A percentile compares a stretch with the other conserved stretches of the same genome.
phyloP scores from a whole-genome alignment of 176 grass and related monocot genomes.

The Elaeis guineensis region DNA sequence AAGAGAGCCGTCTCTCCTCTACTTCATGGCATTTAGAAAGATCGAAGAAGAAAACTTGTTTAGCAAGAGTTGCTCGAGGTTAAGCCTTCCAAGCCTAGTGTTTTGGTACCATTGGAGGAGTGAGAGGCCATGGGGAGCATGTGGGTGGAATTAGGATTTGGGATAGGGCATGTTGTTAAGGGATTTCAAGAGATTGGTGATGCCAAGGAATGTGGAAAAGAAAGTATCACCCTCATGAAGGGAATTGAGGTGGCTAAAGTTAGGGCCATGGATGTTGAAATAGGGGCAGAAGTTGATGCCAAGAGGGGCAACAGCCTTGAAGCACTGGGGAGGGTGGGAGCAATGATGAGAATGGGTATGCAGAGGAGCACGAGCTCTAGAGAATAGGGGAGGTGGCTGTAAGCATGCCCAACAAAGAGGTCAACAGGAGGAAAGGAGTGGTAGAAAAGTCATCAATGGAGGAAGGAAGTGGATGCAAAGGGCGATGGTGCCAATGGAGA shows the following conservation, averaged over 20 bases:
- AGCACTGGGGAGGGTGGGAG: constrained; percentile 79
- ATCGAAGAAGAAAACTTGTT: constrained; percentile 77
- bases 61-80: constrained; percentile 56
- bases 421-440: constrained; percentile 42
- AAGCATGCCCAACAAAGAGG: constrained; percentile 59
- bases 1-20: constrained; percentile 84
- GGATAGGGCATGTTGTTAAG: constrained; percentile 68
- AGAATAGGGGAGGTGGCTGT: constrained; percentile 70
- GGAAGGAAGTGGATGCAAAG: constrained; percentile 62
- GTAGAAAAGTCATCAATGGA: constrained; percentile 34
- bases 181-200: constrained; percentile 86
- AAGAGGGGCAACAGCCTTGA: constrained; percentile 65
- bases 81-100: constrained; percentile 42
- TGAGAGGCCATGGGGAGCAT: constrained; percentile 33
- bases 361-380: constrained; percentile 78
- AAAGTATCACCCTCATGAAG: constrained; percentile 63
- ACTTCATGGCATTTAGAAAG: constrained; percentile 77
- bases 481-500: constrained; percentile 69
- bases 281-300: constrained; percentile 81
- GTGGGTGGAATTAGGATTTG: constrained; percentile 56
- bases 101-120: constrained; percentile 8
- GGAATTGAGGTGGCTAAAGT: constrained; percentile 69
- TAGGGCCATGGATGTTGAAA: constrained; percentile 90
- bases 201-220: constrained; percentile 65
- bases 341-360: constrained; percentile 59